Percentiles rank a stretch among this genome's conserved stretches.
Conservation (phyloP, 129 eudicot species). For the Erigeron canadensis region DNA sequence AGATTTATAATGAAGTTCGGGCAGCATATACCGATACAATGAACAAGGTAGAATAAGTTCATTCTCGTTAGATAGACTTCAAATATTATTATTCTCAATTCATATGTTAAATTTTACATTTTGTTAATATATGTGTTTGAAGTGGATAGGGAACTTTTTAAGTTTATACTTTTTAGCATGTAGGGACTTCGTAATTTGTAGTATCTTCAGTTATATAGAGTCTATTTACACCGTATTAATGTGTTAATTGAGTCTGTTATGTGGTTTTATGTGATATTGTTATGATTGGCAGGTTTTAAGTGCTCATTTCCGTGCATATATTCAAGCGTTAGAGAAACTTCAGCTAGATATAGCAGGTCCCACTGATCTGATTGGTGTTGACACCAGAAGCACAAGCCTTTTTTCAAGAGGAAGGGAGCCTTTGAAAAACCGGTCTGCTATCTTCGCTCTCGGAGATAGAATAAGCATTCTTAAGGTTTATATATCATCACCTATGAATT, state of each 20-base stretch:
- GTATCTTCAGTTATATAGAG: neutral
- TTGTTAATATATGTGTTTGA: neutral
- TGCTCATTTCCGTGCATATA: constrained; percentile 93
- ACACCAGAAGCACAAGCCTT: constrained; percentile 81
- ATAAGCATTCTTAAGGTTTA: constrained; percentile 86
- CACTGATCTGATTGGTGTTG: constrained; percentile 89
- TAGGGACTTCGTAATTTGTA: no score
- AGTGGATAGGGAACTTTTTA: no score
- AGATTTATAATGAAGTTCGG: constrained; percentile 83
- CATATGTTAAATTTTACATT: neutral
- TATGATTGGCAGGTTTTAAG: constrained; percentile 72
- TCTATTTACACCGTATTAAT: neutral
- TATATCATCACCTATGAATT: neutral
- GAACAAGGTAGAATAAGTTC: constrained; percentile 65
- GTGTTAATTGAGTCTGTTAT: neutral
- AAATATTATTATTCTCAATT: neutral
- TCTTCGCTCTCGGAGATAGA: constrained; percentile 95
- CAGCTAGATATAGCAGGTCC: constrained; percentile 93
- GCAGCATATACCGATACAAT: constrained; percentile 95
- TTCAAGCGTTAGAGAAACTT: constrained; percentile 88
- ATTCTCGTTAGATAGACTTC: neutral
- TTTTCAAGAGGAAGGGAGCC: constrained; percentile 95
- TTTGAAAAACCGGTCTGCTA: constrained; percentile 92
- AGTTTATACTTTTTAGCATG: no score
- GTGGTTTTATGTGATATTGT: neutral